Evolutionary conservation across 768 basidiomycete genomes (phyloP).

Genomic region (Mycena vitilis): DNA sequence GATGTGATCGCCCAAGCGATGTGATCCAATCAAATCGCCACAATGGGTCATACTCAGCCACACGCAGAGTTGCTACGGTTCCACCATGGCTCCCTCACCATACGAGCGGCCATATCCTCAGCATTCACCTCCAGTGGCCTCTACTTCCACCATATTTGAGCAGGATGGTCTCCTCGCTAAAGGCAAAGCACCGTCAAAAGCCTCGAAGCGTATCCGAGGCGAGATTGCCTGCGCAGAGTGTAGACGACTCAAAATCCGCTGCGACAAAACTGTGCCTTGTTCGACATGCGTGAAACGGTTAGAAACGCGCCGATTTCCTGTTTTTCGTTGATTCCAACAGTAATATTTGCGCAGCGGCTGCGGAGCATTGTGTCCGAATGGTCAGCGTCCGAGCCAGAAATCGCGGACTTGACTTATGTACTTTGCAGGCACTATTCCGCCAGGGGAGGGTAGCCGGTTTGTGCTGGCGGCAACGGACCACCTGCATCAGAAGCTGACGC

Average conservation of each 20-base stretch:
- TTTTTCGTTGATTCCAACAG: not conserved
- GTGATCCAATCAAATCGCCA: not conserved
- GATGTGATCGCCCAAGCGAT: slow-evolving; percentile 1
- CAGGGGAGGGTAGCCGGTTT: slow-evolving; percentile 68
- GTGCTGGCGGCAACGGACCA: slow-evolving; percentile 65
- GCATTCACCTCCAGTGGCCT: slow-evolving; percentile 16
- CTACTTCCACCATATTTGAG: slow-evolving; percentile 15
- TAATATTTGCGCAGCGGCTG: slow-evolving; percentile 47
- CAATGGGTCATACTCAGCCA: too few relatives aligned
- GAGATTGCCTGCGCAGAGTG: slow-evolving; percentile 49
- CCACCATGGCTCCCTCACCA: slow-evolving; percentile 26
- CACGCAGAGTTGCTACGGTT: not conserved
- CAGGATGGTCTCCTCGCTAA: slow-evolving; percentile 21
- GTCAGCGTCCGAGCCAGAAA: slow-evolving; percentile 42
- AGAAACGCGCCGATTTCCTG: not conserved
- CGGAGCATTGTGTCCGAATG: slow-evolving; percentile 63
- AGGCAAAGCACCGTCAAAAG: slow-evolving; percentile 45
- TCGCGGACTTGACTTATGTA: slow-evolving; percentile 1
- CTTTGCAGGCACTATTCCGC: slow-evolving; percentile 61
- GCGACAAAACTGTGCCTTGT: slow-evolving; percentile 48
- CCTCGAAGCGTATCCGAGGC: slow-evolving; percentile 53
- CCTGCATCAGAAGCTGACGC: slow-evolving; percentile 57
- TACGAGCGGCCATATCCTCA: slow-evolving; percentile 24
- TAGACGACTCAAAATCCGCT: slow-evolving; percentile 54
- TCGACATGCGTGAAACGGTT: slow-evolving; percentile 62